Conservation (phyloP, 2,329 filamentous ascomycete genomes). For the Helotiales sp. region DNA sequence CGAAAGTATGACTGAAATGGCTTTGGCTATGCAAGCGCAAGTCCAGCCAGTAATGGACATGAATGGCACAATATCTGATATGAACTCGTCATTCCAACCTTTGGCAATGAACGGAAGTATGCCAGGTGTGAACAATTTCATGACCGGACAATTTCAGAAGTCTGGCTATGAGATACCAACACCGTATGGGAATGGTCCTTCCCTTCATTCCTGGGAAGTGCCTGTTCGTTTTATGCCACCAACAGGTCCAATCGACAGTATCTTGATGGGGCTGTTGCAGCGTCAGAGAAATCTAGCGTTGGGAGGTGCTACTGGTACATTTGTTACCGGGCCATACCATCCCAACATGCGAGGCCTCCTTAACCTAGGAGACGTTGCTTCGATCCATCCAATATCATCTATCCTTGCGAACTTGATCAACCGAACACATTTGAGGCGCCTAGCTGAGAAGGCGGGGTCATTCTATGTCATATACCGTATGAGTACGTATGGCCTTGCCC, state of each 20-base stretch:
- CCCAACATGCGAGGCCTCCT: slow-evolving; percentile 39
- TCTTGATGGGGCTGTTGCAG: slow-evolving; percentile 39
- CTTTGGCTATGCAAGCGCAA: neutral
- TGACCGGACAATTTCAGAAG: neutral
- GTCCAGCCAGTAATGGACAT: neutral
- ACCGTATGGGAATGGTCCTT: neutral
- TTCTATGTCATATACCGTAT: slow-evolving; percentile 26
- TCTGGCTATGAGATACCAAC: neutral
- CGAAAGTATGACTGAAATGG: neutral
- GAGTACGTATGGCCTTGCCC: no score
- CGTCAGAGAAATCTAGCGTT: slow-evolving; percentile 38
- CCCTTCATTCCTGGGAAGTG: slow-evolving; percentile 37
- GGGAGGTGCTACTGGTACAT: slow-evolving; percentile 27
- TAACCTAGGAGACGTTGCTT: slow-evolving; percentile 30
- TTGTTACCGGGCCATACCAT: slow-evolving; percentile 36
- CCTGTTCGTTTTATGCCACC: slow-evolving; percentile 35
- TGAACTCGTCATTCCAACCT: neutral
- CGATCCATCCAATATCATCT: slow-evolving; percentile 28
- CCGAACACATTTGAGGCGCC: slow-evolving; percentile 12
- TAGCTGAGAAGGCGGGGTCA: slow-evolving; percentile 24
- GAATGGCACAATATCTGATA: neutral
- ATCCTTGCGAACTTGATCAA: slow-evolving; percentile 34
- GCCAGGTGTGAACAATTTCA: neutral
- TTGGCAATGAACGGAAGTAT: neutral
- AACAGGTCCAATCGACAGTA: slow-evolving; percentile 37